A percentile compares a stretch with the other conserved stretches of the same genome.
These are phyloP conservation scores for Xylaria arbuscula DNA, from an alignment of 2,329 filamentous ascomycete genomes.

Conservation along the genomic window DNA sequence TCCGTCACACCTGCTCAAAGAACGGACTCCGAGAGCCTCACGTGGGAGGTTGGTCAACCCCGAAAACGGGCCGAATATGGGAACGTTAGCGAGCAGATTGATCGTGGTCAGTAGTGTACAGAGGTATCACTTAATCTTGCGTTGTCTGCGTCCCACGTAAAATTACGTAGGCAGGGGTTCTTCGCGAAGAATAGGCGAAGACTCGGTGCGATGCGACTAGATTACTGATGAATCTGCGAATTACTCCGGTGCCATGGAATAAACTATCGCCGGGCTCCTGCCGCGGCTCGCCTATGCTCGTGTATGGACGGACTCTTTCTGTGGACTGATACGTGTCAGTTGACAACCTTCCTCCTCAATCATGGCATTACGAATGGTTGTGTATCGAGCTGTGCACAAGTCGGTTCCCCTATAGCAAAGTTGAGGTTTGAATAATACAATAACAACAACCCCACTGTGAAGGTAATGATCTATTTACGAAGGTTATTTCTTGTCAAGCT, in stretches of 20 bases:
- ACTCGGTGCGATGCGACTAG: slow-evolving; percentile 17
- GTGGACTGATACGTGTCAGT: slow-evolving; percentile 3
- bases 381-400: slow-evolving; percentile 4
- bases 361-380: too few relatives aligned
- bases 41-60: slow-evolving; percentile 20
- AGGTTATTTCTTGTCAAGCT: slow-evolving; percentile 3
- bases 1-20: background rate
- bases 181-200: slow-evolving; percentile 6
- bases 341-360: slow-evolving; percentile 25
- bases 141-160: background rate
- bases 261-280: slow-evolving; percentile 13
- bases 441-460: background rate
- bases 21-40: slow-evolving; percentile 9
- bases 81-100: slow-evolving; percentile 7
- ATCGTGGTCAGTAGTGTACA: slow-evolving; percentile 21
- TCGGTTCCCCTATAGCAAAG: slow-evolving; percentile 24
- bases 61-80: slow-evolving; percentile 33
- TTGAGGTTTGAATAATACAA: slow-evolving; percentile 17
- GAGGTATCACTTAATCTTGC: slow-evolving; percentile 3
- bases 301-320: background rate
- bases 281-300: slow-evolving; percentile 1
- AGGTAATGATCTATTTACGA: slow-evolving; percentile 22
- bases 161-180: background rate
- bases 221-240: slow-evolving; percentile 13
- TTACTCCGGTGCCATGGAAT: background rate